Percentiles rank a stretch among this genome's conserved stretches.
phyloP scores from a whole-genome alignment of 345 rosid genomes.

The Corchorus olitorius region DNA sequence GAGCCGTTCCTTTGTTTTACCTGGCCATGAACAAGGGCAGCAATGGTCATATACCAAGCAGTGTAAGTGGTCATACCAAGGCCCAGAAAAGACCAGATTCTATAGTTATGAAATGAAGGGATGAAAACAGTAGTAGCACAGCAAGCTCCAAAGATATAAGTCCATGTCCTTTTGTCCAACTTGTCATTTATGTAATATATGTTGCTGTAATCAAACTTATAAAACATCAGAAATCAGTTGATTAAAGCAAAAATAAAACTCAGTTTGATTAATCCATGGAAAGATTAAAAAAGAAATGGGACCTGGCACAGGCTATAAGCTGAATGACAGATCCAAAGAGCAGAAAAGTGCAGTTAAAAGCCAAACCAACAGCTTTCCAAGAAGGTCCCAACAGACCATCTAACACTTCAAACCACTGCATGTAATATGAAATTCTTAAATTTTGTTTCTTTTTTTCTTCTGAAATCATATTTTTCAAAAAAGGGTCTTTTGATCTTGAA shows the following conservation, averaged over 20 bases:
- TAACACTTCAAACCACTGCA: conserved; percentile 88
- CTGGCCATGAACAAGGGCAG: conserved; percentile 69
- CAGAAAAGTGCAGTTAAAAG: conserved; percentile 82
- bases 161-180: conserved; percentile 89
- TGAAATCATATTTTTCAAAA: neutral
- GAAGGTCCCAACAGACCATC: conserved; percentile 79
- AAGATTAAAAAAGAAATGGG: neutral
- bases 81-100: conserved; percentile 86
- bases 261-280: neutral
- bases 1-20: conserved; percentile 24
- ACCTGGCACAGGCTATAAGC: conserved; percentile 89
- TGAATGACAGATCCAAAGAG: conserved; percentile 89
- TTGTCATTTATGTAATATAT: conserved; percentile 79
- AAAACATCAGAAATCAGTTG: conserved; percentile 13
- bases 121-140: conserved; percentile 82
- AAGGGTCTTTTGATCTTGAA: conserved; percentile 23
- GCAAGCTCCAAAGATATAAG: conserved; percentile 88
- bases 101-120: conserved; percentile 82
- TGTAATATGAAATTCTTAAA: neutral
- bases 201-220: conserved; percentile 45
- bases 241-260: neutral
- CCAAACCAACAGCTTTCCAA: conserved; percentile 85
- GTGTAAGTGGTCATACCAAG: conserved; percentile 88
- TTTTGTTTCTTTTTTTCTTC: neutral
- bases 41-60: conserved; percentile 83